Evolutionary conservation across 345 rosid species (phyloP).

Genomic region (Crucihimalaya himalaica): DNA sequence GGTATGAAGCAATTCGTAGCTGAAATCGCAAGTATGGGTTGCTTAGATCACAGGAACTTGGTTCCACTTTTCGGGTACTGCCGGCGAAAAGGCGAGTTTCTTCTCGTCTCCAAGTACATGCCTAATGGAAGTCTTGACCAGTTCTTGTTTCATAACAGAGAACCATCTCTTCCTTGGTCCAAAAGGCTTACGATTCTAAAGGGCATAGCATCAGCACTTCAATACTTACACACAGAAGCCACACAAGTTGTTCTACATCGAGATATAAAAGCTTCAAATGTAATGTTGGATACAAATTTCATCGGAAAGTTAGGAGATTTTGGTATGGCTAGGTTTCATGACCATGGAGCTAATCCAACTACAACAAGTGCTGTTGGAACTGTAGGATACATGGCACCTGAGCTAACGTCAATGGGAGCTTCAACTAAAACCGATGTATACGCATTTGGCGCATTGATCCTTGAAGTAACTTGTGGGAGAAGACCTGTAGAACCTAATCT

Average conservation of each 20-base stretch:
- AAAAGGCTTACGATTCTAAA: conserved; percentile 45
- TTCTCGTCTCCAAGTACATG: conserved; percentile 55
- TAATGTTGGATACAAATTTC: conserved; percentile 46
- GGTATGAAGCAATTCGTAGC: conserved; percentile 58
- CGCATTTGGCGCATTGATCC: conserved; percentile 51
- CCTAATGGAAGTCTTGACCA: conserved; percentile 59
- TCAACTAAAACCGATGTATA: conserved; percentile 47
- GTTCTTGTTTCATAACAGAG: conserved; percentile 40
- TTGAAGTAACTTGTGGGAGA: conserved; percentile 58
- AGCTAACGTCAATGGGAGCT: conserved; percentile 50
- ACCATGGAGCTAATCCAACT: conserved; percentile 45
- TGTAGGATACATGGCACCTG: conserved; percentile 55
- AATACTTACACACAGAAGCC: conserved; percentile 53
- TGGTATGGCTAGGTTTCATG: conserved; percentile 54
- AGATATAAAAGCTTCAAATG: conserved; percentile 53
- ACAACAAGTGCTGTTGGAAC: conserved; percentile 53
- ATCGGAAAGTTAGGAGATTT: conserved; percentile 56
- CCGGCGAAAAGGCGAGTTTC: conserved; percentile 50
- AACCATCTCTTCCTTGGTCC: conserved; percentile 43
- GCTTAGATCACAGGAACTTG: conserved; percentile 50
- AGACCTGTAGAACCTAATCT: conserved; percentile 44
- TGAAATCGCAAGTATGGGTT: conserved; percentile 50
- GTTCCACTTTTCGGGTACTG: conserved; percentile 55
- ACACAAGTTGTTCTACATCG: conserved; percentile 54
- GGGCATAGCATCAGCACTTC: conserved; percentile 51